phyloP scores from a whole-genome alignment of 176 grass and related monocot genomes.

The Avena eriantha region DNA sequence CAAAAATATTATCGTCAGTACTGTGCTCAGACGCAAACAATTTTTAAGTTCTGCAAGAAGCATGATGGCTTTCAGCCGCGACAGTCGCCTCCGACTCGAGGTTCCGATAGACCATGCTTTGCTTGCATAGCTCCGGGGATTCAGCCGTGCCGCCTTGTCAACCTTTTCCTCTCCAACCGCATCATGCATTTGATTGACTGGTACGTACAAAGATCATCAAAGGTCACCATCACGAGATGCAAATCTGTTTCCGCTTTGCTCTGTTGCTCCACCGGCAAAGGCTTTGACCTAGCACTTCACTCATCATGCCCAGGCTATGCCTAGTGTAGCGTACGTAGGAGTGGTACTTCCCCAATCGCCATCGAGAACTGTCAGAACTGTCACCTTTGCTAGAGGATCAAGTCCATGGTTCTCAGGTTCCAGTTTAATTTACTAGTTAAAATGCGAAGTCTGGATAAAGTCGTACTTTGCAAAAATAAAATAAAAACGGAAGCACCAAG shows the following conservation, averaged over 20 bases:
- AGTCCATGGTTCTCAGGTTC: not conserved
- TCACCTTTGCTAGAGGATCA: not conserved
- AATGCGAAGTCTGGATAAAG: not conserved
- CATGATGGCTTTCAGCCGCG: not conserved
- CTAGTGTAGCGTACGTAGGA: not conserved
- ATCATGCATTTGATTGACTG: conserved; percentile 21
- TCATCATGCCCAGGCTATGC: not conserved
- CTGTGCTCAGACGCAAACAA: not conserved
- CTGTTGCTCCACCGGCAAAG: not conserved
- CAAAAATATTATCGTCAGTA: not conserved
- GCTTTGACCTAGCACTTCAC: conserved; percentile 1
- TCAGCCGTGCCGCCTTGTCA: conserved; percentile 28
- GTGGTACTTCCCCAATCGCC: not conserved
- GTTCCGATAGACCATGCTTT: not conserved
- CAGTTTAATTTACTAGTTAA: not conserved
- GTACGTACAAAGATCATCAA: not conserved
- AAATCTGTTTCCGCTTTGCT: not conserved
- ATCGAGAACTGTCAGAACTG: not conserved
- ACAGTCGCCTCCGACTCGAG: no score
- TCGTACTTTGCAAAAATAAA: not conserved
- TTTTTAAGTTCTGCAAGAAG: not conserved
- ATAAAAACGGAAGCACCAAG: not conserved
- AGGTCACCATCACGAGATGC: conserved; percentile 6
- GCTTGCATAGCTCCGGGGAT: not conserved
- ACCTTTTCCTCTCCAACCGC: conserved; percentile 5